These are phyloP conservation scores for Neofusicoccum sp. DNA, from an alignment of 2,329 filamentous ascomycete genomes.

Conservation along the genomic window DNA sequence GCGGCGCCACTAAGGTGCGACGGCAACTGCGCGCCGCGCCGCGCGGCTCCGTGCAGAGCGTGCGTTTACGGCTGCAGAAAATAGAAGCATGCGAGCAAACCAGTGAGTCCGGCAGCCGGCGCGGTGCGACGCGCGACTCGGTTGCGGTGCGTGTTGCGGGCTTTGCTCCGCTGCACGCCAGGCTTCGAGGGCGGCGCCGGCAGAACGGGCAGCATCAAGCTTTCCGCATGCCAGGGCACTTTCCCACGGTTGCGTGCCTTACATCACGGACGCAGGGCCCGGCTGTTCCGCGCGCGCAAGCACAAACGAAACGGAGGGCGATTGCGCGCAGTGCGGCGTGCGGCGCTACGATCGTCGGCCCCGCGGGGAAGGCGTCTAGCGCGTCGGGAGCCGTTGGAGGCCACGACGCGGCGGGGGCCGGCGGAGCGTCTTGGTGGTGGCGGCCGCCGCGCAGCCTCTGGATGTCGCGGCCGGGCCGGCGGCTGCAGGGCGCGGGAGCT, in stretches of 20 bases:
- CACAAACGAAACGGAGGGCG: neutral
- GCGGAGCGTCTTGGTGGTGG: neutral
- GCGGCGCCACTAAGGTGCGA: neutral
- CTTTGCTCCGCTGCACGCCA: constrained; percentile 1
- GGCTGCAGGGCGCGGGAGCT: neutral
- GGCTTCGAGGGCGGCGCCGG: neutral
- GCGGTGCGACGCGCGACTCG: neutral
- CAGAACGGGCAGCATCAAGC: constrained; percentile 2
- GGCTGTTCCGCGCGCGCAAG: too few relatives aligned
- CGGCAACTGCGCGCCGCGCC: neutral
- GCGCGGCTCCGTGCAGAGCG: neutral
- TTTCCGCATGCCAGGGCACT: constrained; percentile 12
- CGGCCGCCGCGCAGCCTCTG: neutral
- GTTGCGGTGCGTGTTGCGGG: neutral
- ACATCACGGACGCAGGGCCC: neutral
- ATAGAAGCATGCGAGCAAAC: neutral
- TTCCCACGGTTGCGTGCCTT: constrained; percentile 1
- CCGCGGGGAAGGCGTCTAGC: constrained; percentile 4
- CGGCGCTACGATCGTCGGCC: constrained; percentile 6
- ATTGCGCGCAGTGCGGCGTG: neutral
- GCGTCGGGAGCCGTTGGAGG: neutral
- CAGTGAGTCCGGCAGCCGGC: neutral
- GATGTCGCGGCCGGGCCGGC: neutral
- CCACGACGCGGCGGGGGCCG: neutral
- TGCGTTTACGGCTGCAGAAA: neutral